Conservation (phyloP, 169 alveolate genomes). For the Cryptosporidium meleagridis region DNA sequence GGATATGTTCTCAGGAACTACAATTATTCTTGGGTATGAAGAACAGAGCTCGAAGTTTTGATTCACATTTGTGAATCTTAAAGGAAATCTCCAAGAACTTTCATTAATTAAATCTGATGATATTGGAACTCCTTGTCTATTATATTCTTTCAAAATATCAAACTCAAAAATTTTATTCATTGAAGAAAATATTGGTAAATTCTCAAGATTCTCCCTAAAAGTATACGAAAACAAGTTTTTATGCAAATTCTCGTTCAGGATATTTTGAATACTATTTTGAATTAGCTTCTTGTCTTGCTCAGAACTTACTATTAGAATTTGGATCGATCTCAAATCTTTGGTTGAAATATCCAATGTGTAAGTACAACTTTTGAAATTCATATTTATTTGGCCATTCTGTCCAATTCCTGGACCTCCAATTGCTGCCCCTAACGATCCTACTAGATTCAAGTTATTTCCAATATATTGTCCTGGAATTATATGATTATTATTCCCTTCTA, state of each 20-base stretch:
- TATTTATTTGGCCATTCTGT: not conserved
- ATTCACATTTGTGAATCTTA: constrained; percentile 75
- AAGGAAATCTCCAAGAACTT: not conserved
- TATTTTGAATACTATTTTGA: not conserved
- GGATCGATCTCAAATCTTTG: constrained; percentile 41
- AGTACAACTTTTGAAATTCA: not conserved
- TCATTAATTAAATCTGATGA: not conserved
- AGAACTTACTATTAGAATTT: constrained; percentile 10
- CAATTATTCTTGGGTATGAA: constrained; percentile 78
- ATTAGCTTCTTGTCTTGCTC: constrained; percentile 32
- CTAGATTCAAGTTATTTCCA: not conserved
- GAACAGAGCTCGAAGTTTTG: constrained; percentile 75
- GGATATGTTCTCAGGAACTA: constrained; percentile 77
- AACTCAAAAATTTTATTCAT: not conserved
- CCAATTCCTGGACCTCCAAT: not conserved
- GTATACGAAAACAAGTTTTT: constrained; percentile 15
- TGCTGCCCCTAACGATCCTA: not conserved
- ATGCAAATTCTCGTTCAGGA: constrained; percentile 9
- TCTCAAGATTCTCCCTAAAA: not conserved
- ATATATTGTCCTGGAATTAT: not conserved
- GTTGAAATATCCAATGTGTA: constrained; percentile 32
- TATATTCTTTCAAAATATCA: constrained; percentile 20
- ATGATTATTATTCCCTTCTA: not conserved
- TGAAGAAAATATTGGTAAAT: not conserved
- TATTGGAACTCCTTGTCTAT: constrained; percentile 41